Evolutionary conservation across 2,329 filamentous ascomycete species (phyloP), one percentile per base, ranked within the genome.

Genomic region (Lomentospora prolificans): DNA sequence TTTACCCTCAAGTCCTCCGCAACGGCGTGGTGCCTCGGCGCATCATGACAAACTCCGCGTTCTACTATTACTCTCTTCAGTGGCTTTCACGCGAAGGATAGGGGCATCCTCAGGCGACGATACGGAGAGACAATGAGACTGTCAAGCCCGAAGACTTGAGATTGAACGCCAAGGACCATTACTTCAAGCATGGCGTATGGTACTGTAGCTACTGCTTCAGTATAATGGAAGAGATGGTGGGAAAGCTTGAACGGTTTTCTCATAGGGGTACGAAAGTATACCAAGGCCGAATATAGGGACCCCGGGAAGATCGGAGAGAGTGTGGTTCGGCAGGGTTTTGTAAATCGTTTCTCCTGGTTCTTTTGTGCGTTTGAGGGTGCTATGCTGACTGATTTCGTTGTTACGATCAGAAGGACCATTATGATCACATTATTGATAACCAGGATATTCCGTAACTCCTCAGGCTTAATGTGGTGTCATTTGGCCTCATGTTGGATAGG

Each of bases 131-230:
- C 57, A 61, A 51, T n/a, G 56, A 61, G 17, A 85, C 82, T 5
- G 68, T 85, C 50, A 65, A 68, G 19, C 82, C 81, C 0, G 72
- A 73, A 25, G 73, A 81, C 60, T 69, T 85, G 53, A 76, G 81
- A 24, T 72, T 72, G 59, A 70, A 74, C 44, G 72, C 75, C 55
- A 70, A 72, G 48, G 71, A 72, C 3, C 50, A 71, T 3, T 68
- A 67, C 44, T 63, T 72, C 1, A 58, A 71, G 1, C 68, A 80
- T 60, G 77, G 79, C 0, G 75, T 69, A 0, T 85, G 82, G 82
- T 81, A 85, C 65, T 85, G 81, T 70, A 81, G 77, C 53, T 78
- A 72, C 56, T 85, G 82, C 67, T 83, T 83, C 63, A 67, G 72
- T 17, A 83, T 78, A 0, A 66, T 85, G 14, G 70, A 70, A 3